phyloP scores from a whole-genome alignment of 192 early-diverging fungal genomes.

The Coemansia sp. region DNA sequence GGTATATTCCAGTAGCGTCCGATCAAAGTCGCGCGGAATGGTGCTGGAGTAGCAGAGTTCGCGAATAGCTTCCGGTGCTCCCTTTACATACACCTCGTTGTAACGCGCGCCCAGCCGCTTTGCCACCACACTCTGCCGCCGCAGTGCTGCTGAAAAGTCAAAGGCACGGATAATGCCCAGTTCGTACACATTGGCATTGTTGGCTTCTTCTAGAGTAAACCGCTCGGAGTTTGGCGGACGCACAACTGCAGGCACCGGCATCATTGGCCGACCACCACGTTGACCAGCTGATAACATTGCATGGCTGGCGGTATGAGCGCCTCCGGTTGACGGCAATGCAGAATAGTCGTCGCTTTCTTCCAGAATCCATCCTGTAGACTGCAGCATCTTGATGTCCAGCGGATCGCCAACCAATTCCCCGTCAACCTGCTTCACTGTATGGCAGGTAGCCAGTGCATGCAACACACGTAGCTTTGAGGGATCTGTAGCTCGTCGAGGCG shows the following conservation, averaged over 20 bases:
- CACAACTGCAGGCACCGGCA: conserved; percentile 76
- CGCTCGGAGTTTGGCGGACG: conserved; percentile 74
- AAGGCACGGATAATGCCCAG: conserved; percentile 83
- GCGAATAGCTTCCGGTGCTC: conserved; percentile 93
- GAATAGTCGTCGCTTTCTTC: conserved; percentile 74
- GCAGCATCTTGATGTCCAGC: conserved; percentile 97
- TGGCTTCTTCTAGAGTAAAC: conserved; percentile 56
- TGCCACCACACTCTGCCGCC: conserved; percentile 92
- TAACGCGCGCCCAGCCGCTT: conserved; percentile 61
- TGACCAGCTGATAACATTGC: neutral
- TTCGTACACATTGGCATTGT: conserved; percentile 52
- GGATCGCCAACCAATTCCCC: conserved; percentile 93
- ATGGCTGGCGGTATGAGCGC: conserved; percentile 5
- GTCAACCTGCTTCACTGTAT: conserved; percentile 85
- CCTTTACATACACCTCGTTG: conserved; percentile 86
- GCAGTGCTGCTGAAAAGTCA: conserved; percentile 87
- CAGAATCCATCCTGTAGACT: conserved; percentile 88
- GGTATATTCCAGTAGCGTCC: conserved; percentile 78
- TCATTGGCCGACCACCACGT: conserved; percentile 2
- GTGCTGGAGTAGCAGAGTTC: conserved; percentile 82
- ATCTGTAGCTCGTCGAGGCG: conserved; percentile 43
- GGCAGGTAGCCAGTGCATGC: conserved; percentile 74
- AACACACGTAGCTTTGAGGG: conserved; percentile 50
- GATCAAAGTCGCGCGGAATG: conserved; percentile 81
- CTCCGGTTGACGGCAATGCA: conserved; percentile 1